phyloP scores from a whole-genome alignment of 23 red algal species.

The Gracilariopsis chorda region DNA sequence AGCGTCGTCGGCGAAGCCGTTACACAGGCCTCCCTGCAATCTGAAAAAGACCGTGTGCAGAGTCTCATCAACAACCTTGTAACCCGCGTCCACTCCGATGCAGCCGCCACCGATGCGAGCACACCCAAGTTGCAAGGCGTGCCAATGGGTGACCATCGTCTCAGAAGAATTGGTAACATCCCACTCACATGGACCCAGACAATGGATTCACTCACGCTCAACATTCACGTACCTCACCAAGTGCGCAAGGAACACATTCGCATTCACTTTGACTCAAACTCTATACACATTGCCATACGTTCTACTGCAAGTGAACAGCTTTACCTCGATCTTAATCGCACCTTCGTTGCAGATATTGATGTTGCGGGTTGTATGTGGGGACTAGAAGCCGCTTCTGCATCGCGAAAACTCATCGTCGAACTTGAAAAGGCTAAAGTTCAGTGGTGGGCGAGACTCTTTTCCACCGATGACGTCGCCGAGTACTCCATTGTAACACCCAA shows the following conservation, averaged over 20 bases:
- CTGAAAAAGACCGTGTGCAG: slow-evolving; percentile 41
- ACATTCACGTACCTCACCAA: slow-evolving; percentile 29
- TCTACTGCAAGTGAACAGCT: neutral
- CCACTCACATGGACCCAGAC: slow-evolving; percentile 60
- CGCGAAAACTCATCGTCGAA: slow-evolving; percentile 50
- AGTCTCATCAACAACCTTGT: slow-evolving; percentile 53
- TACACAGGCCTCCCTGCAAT: neutral
- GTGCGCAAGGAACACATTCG: slow-evolving; percentile 47
- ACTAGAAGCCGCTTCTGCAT: slow-evolving; percentile 17
- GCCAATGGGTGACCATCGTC: slow-evolving; percentile 42
- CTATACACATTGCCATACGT: slow-evolving; percentile 20
- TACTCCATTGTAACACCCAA: slow-evolving; percentile 34
- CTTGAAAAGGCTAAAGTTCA: slow-evolving; percentile 49
- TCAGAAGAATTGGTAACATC: neutral
- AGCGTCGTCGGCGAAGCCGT: slow-evolving; percentile 26
- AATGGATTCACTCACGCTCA: slow-evolving; percentile 55
- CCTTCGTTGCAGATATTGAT: slow-evolving; percentile 17
- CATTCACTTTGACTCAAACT: slow-evolving; percentile 36
- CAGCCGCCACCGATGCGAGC: neutral
- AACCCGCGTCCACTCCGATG: slow-evolving; percentile 34
- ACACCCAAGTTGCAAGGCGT: slow-evolving; percentile 17
- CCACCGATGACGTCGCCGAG: slow-evolving; percentile 25
- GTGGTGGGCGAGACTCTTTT: slow-evolving; percentile 59
- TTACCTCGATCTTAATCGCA: neutral
- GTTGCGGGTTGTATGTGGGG: slow-evolving; percentile 54